Evolutionary conservation across 176 grass and related monocot species (phyloP), one percentile per base, ranked within the genome.

Genomic region (Ensete glaucum): DNA sequence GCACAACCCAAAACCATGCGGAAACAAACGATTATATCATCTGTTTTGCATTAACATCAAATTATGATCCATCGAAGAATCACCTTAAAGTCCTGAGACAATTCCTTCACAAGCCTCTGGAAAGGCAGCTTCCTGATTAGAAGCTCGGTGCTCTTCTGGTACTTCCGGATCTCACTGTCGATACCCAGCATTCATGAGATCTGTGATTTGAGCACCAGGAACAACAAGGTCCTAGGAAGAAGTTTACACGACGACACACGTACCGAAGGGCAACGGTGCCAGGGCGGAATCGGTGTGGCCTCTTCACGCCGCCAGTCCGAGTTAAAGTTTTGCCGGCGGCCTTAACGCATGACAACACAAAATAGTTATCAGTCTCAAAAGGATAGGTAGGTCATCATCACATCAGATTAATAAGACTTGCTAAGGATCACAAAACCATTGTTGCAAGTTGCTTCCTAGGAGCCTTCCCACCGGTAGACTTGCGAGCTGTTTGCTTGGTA

Each of bases 121-220:
- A 90, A 90, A 19, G 84, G 88, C 43, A 90, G 78, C 78, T 90
- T 90, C 88, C 84, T 87, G 78, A 90, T 90, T 59, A 90, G 73
- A 23, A 90, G 81, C 81, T 90, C 88, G 54, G 81, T 87, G 64
- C 84, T 90, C 81, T 90, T 90, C 81, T 90, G 88, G 74, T 90
- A 90, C 78, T 90, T 90, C 4, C 88, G 81, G 74, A 90, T 90
- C 78, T 90, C 88, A 90, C 84, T 87, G 34, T 78, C 48, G 12
- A 78, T 6, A 81, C 34, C 50, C 9, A 52, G 59, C 27, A 77
- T 21, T 4, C 2, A 34, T 16, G n/a, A 72, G 80, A 52, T 9
- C 54, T 19, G 64, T 3, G 52, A 24, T 11, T 43, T 43, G 0
- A 12, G 12, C 16, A 54, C 13, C 50, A 2, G 62, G 24, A 3